phyloP scores from a whole-genome alignment of 495 filamentous ascomycete species.

The Penicillium salamii region DNA sequence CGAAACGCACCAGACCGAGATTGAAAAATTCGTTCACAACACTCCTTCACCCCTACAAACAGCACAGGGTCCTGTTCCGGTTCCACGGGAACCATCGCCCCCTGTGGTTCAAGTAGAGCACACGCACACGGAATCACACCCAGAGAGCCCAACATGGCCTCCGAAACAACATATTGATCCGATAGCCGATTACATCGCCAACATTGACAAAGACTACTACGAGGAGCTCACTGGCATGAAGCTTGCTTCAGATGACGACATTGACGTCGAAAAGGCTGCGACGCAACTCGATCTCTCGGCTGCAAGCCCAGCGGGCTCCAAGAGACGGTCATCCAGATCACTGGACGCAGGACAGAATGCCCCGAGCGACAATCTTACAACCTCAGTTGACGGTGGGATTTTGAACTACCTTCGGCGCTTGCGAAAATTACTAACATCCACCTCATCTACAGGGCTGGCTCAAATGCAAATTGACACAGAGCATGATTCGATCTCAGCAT shows the following conservation, averaged over 20 bases:
- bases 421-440: background rate
- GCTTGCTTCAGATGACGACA: conserved; percentile 8
- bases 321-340: background rate
- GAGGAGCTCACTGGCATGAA: conserved; percentile 15
- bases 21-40: conserved; percentile 8
- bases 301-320: conserved; percentile 1
- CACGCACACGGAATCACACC: background rate
- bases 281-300: conserved; percentile 1
- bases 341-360: background rate
- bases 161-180: conserved; percentile 50
- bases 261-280: conserved; percentile 7
- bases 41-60: background rate
- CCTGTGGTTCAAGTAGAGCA: background rate
- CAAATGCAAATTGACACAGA: conserved; percentile 18
- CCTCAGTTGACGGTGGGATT: conserved; percentile 9
- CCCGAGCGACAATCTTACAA: conserved; percentile 2
- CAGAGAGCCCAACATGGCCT: conserved; percentile 4
- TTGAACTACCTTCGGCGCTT: too few relatives aligned
- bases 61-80: background rate
- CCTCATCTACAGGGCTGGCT: conserved; percentile 11
- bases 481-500: background rate
- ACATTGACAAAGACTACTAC: conserved; percentile 49
- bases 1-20: conserved; percentile 13
- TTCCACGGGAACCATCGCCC: background rate
- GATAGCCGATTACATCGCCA: conserved; percentile 73